Evolutionary conservation across 1,284 basidiomycete genomes (phyloP), one percentile per base, ranked within the genome.

Genomic region (Schizophyllum commune): DNA sequence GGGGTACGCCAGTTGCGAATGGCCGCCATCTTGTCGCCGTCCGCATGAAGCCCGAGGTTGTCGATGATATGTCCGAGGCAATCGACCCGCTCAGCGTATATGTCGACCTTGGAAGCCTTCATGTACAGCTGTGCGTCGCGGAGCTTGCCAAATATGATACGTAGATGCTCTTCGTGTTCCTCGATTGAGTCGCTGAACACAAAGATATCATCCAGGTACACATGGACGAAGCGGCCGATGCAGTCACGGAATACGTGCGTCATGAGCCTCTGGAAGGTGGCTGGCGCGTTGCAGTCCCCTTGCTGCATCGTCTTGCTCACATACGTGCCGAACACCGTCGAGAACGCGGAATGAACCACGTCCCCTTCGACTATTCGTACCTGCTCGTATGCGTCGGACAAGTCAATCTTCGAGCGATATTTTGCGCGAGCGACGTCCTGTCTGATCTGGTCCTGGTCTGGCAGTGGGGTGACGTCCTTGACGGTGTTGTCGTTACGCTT

Each of bases 371-470:
- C 47, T 0, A 75, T 65, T 0, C 62, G 56, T 1, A 75, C 72
- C 20, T 75, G 72, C 32, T 75, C 68, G 20, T 75, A 76, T 0
- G 70, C 68, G 55, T 73, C 70, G 9, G 68, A 64, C 0, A 69
- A 64, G 60, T 75, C 68, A 0, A 75, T 68, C 0, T 69, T 51
- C 0, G 68, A 70, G 0, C 63, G 52, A 20, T 67, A 73, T 1
- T 59, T 54, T 0, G 68, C 57, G 1, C 64, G 32, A 0, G 65
- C 51, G 0, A 72, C 68, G 0, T 59, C 39, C 0, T 55, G 2
- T 0, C 73, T 33, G 7, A 75, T 72, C 0, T 64, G 63, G 7
- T 72, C 60, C 11, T 69, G 67, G 55, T 71, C 68, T 0, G 64
- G 64, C 9, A 65, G 59, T 8, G 61, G 65, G 0, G 62, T 61